Conservation (phyloP, 2,329 filamentous ascomycete genomes). For the Talaromyces pinophilus region DNA sequence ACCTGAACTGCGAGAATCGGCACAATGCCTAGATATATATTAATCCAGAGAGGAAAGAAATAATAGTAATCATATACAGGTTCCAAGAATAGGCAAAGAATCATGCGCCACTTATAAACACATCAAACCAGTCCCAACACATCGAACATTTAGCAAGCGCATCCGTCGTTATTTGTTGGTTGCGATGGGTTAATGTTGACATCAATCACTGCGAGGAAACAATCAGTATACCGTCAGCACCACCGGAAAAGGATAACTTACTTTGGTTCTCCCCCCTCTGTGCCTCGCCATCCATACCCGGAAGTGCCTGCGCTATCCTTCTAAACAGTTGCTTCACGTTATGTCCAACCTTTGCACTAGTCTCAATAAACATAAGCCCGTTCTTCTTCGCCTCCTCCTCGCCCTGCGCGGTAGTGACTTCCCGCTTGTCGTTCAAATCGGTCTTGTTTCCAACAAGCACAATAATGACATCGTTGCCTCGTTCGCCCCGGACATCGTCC, state of each 20-base stretch:
- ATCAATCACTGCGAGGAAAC: constrained; percentile 72
- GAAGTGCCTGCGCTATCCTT: constrained; percentile 95
- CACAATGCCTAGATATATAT: constrained; percentile 6
- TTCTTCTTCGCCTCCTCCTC: constrained; percentile 98
- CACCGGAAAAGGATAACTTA: constrained; percentile 51
- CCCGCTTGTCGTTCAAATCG: constrained; percentile 95
- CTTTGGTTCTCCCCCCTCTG: constrained; percentile 77
- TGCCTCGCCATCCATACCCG: constrained; percentile 93
- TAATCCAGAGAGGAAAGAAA: constrained; percentile 5
- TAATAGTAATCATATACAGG: constrained; percentile 36
- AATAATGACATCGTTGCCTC: constrained; percentile 98
- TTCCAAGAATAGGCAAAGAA: constrained; percentile 32
- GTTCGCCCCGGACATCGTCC: constrained; percentile 93
- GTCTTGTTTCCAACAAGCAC: constrained; percentile 99
- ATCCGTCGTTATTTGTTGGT: constrained; percentile 70
- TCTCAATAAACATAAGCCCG: constrained; percentile 98
- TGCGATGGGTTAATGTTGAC: constrained; percentile 77
- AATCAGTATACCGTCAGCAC: background rate
- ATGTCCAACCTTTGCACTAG: constrained; percentile 93
- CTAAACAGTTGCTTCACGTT: constrained; percentile 98
- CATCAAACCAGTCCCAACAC: constrained; percentile 11
- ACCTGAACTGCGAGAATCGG: background rate
- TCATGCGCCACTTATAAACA: constrained; percentile 35
- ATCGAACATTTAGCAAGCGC: constrained; percentile 57
- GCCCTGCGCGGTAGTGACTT: constrained; percentile 93